phyloP scores from a whole-genome alignment of 805 yeast genomes.

The Myxozyma udenii region DNA sequence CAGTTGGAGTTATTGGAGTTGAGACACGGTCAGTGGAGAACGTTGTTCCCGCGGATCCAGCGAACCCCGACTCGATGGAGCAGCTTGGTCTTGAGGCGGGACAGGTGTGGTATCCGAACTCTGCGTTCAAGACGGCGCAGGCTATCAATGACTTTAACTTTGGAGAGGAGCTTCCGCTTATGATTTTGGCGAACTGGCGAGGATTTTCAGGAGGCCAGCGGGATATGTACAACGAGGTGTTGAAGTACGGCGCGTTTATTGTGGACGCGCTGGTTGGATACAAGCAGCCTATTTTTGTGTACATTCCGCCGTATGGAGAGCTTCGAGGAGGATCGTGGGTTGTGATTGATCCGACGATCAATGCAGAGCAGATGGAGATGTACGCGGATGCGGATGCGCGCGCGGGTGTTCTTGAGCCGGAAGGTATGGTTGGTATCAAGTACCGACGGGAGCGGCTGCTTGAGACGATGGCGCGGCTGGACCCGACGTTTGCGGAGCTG shows the following conservation, averaged over 20 bases:
- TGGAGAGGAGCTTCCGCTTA: constrained; percentile 96
- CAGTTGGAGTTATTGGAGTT: constrained; percentile 96
- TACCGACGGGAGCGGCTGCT: constrained; percentile 90
- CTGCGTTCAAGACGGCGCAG: constrained; percentile 98
- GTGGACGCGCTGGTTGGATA: constrained; percentile 95
- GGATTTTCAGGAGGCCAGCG: constrained; percentile 99
- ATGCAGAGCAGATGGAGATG: constrained; percentile 98
- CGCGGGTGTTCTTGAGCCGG: constrained; percentile 98
- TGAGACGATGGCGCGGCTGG: constrained; percentile 89
- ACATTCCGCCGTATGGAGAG: constrained; percentile 98
- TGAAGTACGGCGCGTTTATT: constrained; percentile 93
- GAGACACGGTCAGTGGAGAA: constrained; percentile 90
- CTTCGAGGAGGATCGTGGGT: constrained; percentile 99
- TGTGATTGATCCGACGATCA: constrained; percentile 97
- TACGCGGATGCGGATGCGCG: constrained; percentile 94
- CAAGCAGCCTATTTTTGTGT: constrained; percentile 94
- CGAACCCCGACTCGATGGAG: constrained; percentile 93
- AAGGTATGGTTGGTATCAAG: constrained; percentile 98
- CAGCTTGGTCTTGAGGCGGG: constrained; percentile 90
- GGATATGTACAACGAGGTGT: constrained; percentile 97
- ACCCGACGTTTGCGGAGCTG: constrained; percentile 65
- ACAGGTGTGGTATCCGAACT: constrained; percentile 99
- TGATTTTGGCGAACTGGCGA: constrained; percentile 99
- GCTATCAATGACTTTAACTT: constrained; percentile 95
- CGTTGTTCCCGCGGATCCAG: constrained; percentile 95